A percentile compares a stretch with the other conserved stretches of the same genome.
These are phyloP conservation scores for Coniochaeta sp. DNA, from an alignment of 2,329 filamentous ascomycete species.

Conservation along the genomic window DNA sequence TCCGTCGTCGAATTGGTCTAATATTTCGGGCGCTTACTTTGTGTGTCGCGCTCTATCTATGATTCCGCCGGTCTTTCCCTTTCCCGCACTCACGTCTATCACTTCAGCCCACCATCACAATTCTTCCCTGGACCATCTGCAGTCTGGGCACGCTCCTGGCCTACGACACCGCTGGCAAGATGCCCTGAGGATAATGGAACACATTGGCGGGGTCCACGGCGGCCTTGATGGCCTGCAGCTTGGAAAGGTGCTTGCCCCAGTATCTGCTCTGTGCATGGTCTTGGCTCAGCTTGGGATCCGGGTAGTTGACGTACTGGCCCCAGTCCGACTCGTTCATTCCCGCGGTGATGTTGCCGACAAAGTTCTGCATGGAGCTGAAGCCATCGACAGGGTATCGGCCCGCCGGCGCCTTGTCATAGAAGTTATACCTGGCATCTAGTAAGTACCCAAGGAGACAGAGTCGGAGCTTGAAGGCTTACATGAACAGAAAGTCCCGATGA, in stretches of 20 bases:
- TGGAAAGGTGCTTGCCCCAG: constrained; percentile 26
- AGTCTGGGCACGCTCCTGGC: background rate
- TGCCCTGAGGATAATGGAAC: constrained; percentile 33
- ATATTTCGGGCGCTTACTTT: background rate
- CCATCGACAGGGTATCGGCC: constrained; percentile 25
- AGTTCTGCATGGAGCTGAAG: constrained; percentile 24
- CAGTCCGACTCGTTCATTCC: constrained; percentile 20
- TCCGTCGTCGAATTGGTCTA: no score
- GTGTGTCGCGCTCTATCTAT: background rate
- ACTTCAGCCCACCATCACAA: background rate
- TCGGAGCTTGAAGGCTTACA: no score
- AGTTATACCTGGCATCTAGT: no score
- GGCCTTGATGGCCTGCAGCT: constrained; percentile 27
- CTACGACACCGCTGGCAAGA: constrained; percentile 15
- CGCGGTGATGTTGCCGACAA: constrained; percentile 24
- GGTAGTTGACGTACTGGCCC: constrained; percentile 35
- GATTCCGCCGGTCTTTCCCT: no score
- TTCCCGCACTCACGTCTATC: background rate
- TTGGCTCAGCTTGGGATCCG: constrained; percentile 27
- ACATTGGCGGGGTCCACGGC: constrained; percentile 27
- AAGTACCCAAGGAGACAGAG: no score
- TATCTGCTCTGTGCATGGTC: constrained; percentile 25
- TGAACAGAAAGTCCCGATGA: constrained; percentile 38
- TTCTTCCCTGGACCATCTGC: no score
- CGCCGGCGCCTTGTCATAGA: constrained; percentile 29